Evolutionary conservation across 2,329 filamentous ascomycete genomes (phyloP), one percentile per base, ranked within the genome.

Genomic region (Arthrobotrys iridis): DNA sequence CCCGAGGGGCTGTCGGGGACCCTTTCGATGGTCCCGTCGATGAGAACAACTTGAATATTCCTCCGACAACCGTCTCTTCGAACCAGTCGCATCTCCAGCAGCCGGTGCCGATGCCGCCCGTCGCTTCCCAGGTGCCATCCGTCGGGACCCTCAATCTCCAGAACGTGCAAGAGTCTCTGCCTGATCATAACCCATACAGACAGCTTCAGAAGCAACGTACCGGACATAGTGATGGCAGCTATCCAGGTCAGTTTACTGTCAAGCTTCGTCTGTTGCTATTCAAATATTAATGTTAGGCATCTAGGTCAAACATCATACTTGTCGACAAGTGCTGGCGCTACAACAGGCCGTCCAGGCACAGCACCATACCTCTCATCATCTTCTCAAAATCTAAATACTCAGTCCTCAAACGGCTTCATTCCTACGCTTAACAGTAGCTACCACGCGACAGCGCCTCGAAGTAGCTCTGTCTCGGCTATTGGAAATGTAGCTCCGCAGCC

Each of bases 151-250:
- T 74, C 62, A 74, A 74, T n/a, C 35, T 67, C 7, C 63, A 66
- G 33, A 45, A 55, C 5, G 20, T 58, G 13, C 70, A 74, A 22
- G 70, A 74, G 40, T 57, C 70, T 50, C 46, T 74, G 7, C 70
- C 62, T 11, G 70, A 74, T 15, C 62, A 74, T 48, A 74, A 74
- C 46, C 70, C 70, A 5, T 74, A 74, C 52, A 45, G 70, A 22
- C 60, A 55, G 45, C 55, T 74, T 41, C 70, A 74, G 57, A 74
- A 74, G 22, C 70, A 74, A 20, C 62, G 70, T 18, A 74, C 70
- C 6, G 70, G 70, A 2, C 70, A 74, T n/a, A 74, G 70, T 28
- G 70, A 74, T 30, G 70, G 70, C 30, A 45, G 70, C 43, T 57
- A 67, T 33, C 70, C 30, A 59, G 57, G 70, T 74, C 41, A n/a